Evolutionary conservation across 495 filamentous ascomycete species (phyloP).

Genomic region (Cetradonia linearis): DNA sequence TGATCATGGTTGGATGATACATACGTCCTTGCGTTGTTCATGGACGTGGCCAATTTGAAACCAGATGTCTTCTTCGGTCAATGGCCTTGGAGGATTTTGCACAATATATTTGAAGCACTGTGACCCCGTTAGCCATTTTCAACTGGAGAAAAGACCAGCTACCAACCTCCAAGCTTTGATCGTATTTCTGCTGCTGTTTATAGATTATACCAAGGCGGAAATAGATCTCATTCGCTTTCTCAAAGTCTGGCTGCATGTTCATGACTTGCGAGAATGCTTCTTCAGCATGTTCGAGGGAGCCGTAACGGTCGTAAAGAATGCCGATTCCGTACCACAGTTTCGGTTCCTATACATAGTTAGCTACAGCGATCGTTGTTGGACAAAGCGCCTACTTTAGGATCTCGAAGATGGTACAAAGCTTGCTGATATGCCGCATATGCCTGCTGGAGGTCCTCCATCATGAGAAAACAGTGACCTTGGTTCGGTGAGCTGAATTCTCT

Average conservation of each 20-base stretch:
- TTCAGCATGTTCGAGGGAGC: conserved; percentile 93
- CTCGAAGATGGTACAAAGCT: conserved; percentile 82
- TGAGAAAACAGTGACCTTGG: conserved; percentile 85
- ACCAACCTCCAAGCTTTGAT: conserved; percentile 78
- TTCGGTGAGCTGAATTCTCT: conserved; percentile 14
- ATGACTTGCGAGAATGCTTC: conserved; percentile 98
- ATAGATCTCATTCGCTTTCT: conserved; percentile 99
- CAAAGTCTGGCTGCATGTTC: conserved; percentile 95
- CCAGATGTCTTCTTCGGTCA: conserved; percentile 99
- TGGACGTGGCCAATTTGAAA: conserved; percentile 99
- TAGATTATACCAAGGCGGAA: conserved; percentile 98
- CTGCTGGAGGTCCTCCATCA: conserved; percentile 98
- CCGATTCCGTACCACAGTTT: conserved; percentile 99
- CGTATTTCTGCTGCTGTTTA: conserved; percentile 95
- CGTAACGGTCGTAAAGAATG: conserved; percentile 94
- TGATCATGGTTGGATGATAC: conserved; percentile 29
- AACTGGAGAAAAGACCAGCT: not conserved
- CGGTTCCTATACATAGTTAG: conserved; percentile 55
- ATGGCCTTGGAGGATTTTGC: conserved; percentile 76
- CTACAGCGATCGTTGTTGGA: not conserved
- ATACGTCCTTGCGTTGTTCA: conserved; percentile 96
- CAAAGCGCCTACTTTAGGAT: conserved; percentile 67
- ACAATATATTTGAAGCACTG: conserved; percentile 99
- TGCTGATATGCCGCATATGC: conserved; percentile 98
- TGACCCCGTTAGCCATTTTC: conserved; percentile 8